These are phyloP conservation scores for Candolleomyces eurysporus DNA, from an alignment of 768 basidiomycete species.

Conservation along the genomic window DNA sequence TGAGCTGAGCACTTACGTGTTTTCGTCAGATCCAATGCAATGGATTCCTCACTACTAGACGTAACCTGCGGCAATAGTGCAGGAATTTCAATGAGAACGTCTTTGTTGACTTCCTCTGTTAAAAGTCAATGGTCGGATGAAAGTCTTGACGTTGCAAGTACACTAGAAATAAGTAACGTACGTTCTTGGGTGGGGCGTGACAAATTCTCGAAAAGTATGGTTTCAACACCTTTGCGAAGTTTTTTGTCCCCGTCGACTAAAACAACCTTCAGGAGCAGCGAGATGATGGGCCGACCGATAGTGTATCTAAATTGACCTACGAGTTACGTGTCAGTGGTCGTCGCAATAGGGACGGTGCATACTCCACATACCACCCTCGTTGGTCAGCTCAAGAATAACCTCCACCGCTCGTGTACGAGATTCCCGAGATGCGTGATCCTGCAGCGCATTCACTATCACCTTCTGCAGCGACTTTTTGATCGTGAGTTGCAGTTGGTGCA, in stretches of 20 bases:
- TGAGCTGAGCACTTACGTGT: background rate
- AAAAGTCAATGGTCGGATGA: background rate
- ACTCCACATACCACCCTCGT: background rate
- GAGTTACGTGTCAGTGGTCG: too few species aligned
- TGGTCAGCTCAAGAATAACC: background rate
- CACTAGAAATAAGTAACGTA: too few species aligned
- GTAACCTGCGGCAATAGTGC: too few species aligned
- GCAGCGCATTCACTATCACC: background rate
- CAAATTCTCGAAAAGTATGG: background rate
- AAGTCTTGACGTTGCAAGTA: background rate
- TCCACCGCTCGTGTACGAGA: background rate
- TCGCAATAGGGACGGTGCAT: background rate
- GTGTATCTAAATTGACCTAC: background rate
- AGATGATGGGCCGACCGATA: background rate
- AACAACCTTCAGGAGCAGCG: background rate
- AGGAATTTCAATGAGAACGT: too few species aligned
- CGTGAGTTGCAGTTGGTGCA: background rate
- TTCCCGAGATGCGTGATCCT: background rate
- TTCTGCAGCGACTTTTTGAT: background rate
- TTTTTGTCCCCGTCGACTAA: background rate
- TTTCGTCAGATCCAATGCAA: background rate
- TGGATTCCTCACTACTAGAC: background rate
- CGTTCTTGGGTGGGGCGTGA: background rate
- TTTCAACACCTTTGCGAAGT: background rate
- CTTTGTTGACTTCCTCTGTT: background rate